Conservation (phyloP, 2,329 filamentous ascomycete species). For the Ophiosphaerella korrae region DNA sequence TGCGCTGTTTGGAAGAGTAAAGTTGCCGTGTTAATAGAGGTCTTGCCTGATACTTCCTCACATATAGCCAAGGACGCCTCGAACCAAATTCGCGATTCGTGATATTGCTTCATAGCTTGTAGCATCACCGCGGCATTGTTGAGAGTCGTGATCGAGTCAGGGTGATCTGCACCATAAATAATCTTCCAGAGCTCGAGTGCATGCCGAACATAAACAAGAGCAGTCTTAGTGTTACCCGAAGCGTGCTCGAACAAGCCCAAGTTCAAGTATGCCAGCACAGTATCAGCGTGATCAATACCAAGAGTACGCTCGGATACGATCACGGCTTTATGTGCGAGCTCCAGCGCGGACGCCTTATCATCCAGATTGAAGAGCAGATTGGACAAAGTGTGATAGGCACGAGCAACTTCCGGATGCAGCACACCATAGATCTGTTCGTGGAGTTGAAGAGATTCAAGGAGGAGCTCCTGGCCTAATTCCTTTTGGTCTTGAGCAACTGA, state of each 20-base stretch:
- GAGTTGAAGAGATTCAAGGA: slow-evolving; percentile 92
- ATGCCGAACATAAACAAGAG: slow-evolving; percentile 88
- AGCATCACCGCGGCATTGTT: slow-evolving; percentile 99
- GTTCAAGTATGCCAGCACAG: slow-evolving; percentile 94
- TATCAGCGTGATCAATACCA: slow-evolving; percentile 91
- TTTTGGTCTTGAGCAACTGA: slow-evolving; percentile 95
- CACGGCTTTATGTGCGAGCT: slow-evolving; percentile 93
- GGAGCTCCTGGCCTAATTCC: slow-evolving; percentile 91
- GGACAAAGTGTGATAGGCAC: slow-evolving; percentile 91
- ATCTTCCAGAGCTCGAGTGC: slow-evolving; percentile 96
- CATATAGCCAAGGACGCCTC: slow-evolving; percentile 89
- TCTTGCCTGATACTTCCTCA: slow-evolving; percentile 85
- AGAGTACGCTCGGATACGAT: slow-evolving; percentile 94
- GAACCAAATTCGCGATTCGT: slow-evolving; percentile 95
- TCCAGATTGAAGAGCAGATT: slow-evolving; percentile 98
- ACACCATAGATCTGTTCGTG: slow-evolving; percentile 99
- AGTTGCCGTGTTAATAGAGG: slow-evolving; percentile 91
- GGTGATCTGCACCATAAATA: slow-evolving; percentile 91
- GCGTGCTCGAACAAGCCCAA: slow-evolving; percentile 93
- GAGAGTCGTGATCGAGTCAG: slow-evolving; percentile 96
- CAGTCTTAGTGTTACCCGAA: slow-evolving; percentile 83
- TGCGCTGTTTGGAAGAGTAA: slow-evolving; percentile 97
- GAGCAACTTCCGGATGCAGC: slow-evolving; percentile 92
- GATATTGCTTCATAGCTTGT: slow-evolving; percentile 91
- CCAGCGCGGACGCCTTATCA: slow-evolving; percentile 93